A percentile compares a stretch with the other conserved stretches of the same genome.
These are phyloP conservation scores for Tolypocladium inflatum DNA, from an alignment of 2,329 filamentous ascomycete species.

Conservation along the genomic window DNA sequence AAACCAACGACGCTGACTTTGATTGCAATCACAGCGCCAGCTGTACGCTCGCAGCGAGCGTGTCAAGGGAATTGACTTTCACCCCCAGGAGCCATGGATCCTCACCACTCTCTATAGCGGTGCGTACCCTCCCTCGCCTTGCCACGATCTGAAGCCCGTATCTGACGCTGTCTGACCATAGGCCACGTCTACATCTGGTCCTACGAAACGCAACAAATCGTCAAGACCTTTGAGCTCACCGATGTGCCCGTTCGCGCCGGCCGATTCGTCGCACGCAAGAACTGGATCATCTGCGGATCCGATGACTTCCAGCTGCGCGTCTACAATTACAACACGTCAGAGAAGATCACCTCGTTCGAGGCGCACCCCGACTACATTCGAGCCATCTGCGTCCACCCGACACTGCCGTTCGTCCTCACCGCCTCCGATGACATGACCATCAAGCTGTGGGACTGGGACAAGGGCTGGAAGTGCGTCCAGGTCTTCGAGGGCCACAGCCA, in stretches of 20 bases:
- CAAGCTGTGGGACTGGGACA: constrained; percentile 98
- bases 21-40: constrained; percentile 25
- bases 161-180: constrained; percentile 21
- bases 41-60: constrained; percentile 74
- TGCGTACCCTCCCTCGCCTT: constrained; percentile 26
- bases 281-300: constrained; percentile 96
- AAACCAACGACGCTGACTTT: constrained; percentile 1
- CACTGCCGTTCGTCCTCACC: constrained; percentile 90
- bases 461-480: constrained; percentile 94
- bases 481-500: constrained; percentile 94
- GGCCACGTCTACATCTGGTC: constrained; percentile 99
- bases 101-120: constrained; percentile 94
- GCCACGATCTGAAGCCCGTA: constrained; percentile 4
- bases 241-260: constrained; percentile 96
- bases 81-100: constrained; percentile 93
- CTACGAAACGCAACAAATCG: constrained; percentile 90
- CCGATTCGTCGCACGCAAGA: constrained; percentile 94
- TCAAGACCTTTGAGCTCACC: constrained; percentile 98
- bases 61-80: constrained; percentile 96
- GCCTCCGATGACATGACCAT: constrained; percentile 98
- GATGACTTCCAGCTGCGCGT: constrained; percentile 83
- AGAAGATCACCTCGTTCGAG: constrained; percentile 96
- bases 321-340: constrained; percentile 99
- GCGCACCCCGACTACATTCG: constrained; percentile 98
- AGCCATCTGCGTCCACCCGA: constrained; percentile 90